phyloP scores from a whole-genome alignment of 441 rosid species.

The Populus tomentosa region DNA sequence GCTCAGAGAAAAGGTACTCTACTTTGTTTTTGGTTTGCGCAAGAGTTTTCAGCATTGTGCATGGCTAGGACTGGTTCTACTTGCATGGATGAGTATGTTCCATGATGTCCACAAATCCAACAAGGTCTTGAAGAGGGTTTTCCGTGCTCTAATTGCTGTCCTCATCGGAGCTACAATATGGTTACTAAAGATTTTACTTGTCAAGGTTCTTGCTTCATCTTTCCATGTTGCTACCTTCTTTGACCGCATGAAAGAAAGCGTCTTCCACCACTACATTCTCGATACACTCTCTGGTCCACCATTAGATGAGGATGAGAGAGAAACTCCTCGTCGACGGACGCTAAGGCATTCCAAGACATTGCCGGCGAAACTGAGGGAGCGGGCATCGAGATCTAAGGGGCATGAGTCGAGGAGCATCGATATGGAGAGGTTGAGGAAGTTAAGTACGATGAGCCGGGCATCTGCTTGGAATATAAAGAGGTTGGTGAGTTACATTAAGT shows the following conservation, averaged over 20 bases:
- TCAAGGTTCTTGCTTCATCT: conserved; percentile 38
- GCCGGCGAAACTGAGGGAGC: conserved; percentile 22
- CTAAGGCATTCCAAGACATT: conserved; percentile 6
- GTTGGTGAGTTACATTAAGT: conserved; percentile 34
- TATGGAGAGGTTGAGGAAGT: conserved; percentile 38
- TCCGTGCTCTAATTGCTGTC: conserved; percentile 32
- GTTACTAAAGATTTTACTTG: conserved; percentile 37
- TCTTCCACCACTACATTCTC: conserved; percentile 38
- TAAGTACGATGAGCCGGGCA: conserved; percentile 32
- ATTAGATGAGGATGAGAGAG: conserved; percentile 26
- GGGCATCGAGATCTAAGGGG: conserved; percentile 23
- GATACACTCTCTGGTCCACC: conserved; percentile 40
- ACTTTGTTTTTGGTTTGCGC: conserved; percentile 46
- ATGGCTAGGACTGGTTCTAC: conserved; percentile 44
- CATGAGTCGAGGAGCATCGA: conserved; percentile 34
- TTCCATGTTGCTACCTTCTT: conserved; percentile 41
- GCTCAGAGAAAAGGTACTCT: conserved; percentile 52
- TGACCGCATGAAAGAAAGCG: conserved; percentile 43
- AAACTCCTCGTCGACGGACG: not conserved
- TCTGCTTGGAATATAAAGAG: conserved; percentile 57
- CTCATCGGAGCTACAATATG: conserved; percentile 39
- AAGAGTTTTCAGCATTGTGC: conserved; percentile 41
- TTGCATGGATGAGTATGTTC: conserved; percentile 46
- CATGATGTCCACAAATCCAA: conserved; percentile 27
- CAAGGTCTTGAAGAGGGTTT: conserved; percentile 30